Evolutionary conservation across 1,284 basidiomycete genomes (phyloP), one percentile per base, ranked within the genome.

Genomic region (Ceratobasidium sp.): DNA sequence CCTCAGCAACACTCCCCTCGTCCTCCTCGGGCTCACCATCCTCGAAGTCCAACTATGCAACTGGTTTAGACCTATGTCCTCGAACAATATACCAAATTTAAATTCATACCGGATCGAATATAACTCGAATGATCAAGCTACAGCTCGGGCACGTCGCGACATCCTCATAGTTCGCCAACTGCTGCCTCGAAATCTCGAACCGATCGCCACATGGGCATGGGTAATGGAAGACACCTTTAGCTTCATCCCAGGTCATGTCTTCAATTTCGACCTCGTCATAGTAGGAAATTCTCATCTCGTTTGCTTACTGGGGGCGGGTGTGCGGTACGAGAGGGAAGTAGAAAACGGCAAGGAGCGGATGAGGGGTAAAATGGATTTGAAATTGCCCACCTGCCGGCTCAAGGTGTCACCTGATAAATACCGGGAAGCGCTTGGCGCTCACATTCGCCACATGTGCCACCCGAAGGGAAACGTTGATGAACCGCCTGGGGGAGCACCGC

Each of bases 141-240:
- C 97, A 99, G 81, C 95, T 97, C 0, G 97, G 98, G 85, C 97
- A 99, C 71, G 90, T 96, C n/a, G 97, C 97, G 57, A 98, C 91
- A 80, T 99, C 98, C 80, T 99, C 97, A 60, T 91, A 98, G 77
- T 96, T 88, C 71, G 90, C 88, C 11, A 99, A 90, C 84, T 99
- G 97, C 79, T 86, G 85, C 78, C 92, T 89, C 22, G 95, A 92
- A 79, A 99, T 99, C 83, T 99, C 98, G 84, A 99, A 99, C 50
- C 96, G 91, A 85, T 99, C 98, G 29, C 97, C 97, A 81, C 98
- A 99, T 0, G 97, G 97, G 81, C 97, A 99, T 0, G 98, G 98
- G 82, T 97, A 98, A 85, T 99, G 96, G 80, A 91, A 98, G 7
- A 97, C 91, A 62, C 88, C 84, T 79, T 94, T 95, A 71, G 86